Base-by-base conservation (phyloP, 176 grass and related monocot genomes). In the Rhynchospora breviuscula region DNA sequence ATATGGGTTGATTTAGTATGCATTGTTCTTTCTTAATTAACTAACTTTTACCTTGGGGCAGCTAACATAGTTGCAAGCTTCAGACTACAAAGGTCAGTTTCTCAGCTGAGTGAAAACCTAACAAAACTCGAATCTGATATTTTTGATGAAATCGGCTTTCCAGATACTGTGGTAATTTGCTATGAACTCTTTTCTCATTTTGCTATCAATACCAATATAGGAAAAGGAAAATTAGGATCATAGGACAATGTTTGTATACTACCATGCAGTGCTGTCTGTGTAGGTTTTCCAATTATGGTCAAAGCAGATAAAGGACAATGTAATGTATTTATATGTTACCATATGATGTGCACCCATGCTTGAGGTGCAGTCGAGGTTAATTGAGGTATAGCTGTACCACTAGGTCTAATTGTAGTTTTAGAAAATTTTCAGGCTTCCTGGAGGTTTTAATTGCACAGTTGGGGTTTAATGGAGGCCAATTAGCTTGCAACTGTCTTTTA, bases 31-130 rank as follows among this genome's bases (percentile, higher is more conserved):
- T 77, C 73, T 77, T 56, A 77, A 23, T 77, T 77, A 56, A 56
- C 7, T 56, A 52, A 9, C 25, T 56, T 29, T 10, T 77, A 56
- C 52, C 33, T 89, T 87, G 79, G 21, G 57, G 31, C 93, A 94
- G 93, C 93, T 92, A 80, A 85, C 63, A 86, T 95, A 81, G 71
- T 92, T 69, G 90, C 93, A 60, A 92, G 90, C 85, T 92, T 92
- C 85, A 90, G 87, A 80, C 84, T 95, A 54, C 90, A 90, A 81
- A 92, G 85, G 73, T 65, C 80, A 72, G 59, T 87, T 81, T 83
- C 78, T 22, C 70, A 87, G 86, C 84, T 92, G 67, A 83, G 12
- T 85, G 81, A 72, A 78, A 95, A 95, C 68, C 79, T 89, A 79
- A 64, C 51, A 73, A 88, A 88, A 77, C 93, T 95, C 51, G 88